phyloP scores from a whole-genome alignment of 371 early-diverging fungal genomes.

The Lichtheimia corymbifera region DNA sequence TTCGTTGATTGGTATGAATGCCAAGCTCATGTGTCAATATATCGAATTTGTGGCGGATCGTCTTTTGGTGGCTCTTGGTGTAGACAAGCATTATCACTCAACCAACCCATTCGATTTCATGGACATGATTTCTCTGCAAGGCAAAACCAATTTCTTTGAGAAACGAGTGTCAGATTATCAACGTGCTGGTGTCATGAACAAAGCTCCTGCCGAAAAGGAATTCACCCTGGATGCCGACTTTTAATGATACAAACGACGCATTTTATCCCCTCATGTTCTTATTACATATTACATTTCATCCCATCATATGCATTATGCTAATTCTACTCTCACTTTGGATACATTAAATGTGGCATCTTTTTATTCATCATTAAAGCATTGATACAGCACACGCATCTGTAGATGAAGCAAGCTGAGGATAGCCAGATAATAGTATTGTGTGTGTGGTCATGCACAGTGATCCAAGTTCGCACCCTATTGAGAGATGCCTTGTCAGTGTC shows the following conservation, averaged over 20 bases:
- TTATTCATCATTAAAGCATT: neutral
- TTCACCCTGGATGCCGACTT: constrained; percentile 88
- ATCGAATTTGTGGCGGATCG: constrained; percentile 99
- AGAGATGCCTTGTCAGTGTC: too few relatives aligned
- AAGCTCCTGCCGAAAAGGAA: constrained; percentile 62
- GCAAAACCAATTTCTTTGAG: constrained; percentile 99
- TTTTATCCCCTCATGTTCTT: constrained; percentile 1
- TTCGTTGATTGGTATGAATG: constrained; percentile 98
- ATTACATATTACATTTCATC: constrained; percentile 1
- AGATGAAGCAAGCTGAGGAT: too few relatives aligned
- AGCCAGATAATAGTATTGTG: too few relatives aligned
- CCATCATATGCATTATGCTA: neutral
- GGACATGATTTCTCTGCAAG: constrained; percentile 99
- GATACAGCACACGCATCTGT: neutral
- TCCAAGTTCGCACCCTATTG: too few relatives aligned
- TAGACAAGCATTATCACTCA: constrained; percentile 85
- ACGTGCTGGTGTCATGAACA: constrained; percentile 95
- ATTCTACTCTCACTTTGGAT: too few relatives aligned
- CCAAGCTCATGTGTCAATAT: constrained; percentile 95
- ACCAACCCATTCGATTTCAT: constrained; percentile 99
- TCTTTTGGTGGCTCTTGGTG: constrained; percentile 92
- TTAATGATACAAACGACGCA: constrained; percentile 37
- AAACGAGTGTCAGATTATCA: constrained; percentile 99
- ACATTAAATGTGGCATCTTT: neutral
- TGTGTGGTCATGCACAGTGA: too few relatives aligned